Conservation (phyloP, 441 rosid genomes). For the Euphorbia corollata region DNA sequence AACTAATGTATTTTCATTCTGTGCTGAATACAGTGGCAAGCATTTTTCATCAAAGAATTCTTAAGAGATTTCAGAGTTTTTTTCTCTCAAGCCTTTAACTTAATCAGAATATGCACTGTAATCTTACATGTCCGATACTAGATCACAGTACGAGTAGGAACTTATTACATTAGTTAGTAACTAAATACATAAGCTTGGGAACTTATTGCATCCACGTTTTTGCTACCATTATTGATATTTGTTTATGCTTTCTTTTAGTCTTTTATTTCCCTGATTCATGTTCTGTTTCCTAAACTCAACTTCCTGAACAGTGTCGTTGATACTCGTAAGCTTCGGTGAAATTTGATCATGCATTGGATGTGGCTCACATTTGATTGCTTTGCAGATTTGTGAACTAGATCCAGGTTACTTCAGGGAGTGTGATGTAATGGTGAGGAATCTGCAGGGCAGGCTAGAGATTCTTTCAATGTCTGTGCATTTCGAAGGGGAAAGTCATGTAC, state of each 20-base stretch:
- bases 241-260: background rate
- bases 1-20: background rate
- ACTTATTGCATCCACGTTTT: background rate
- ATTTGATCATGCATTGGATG: too few species aligned
- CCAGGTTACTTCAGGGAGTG: constrained; percentile 78
- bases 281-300: too few species aligned
- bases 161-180: background rate
- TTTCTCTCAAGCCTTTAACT: background rate
- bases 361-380: constrained; percentile 16
- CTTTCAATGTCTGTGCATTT: constrained; percentile 83
- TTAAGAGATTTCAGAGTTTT: background rate
- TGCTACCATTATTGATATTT: background rate
- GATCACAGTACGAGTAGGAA: background rate
- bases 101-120: background rate
- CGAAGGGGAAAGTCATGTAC: constrained; percentile 80
- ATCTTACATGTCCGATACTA: background rate
- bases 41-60: background rate
- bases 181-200: background rate
- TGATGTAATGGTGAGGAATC: constrained; percentile 63
- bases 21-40: background rate
- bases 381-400: constrained; percentile 76
- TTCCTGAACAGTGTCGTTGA: too few species aligned
- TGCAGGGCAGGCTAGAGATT: constrained; percentile 83
- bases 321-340: too few species aligned
- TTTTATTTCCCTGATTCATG: background rate